Evolutionary conservation across 2,329 filamentous ascomycete species (phyloP), one percentile per base, ranked within the genome.

Genomic region (Fusarium equiseti): DNA sequence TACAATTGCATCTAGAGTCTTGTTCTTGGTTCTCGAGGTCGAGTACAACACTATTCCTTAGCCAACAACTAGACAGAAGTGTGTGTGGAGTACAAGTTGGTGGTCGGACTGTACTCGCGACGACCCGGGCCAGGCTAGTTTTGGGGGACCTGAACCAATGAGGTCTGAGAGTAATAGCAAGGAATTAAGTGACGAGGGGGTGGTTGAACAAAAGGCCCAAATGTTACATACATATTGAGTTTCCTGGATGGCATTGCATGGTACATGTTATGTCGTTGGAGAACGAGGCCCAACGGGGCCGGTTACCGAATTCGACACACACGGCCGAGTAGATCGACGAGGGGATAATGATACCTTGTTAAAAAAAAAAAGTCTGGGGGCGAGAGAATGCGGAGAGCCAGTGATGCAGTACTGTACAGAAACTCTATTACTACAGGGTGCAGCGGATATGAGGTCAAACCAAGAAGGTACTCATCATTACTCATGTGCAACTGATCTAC

Each of bases 301-400:
- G 43, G 53, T 58, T 74, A 65, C 73, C 73, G 59, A 22, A 73
- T 74, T 75, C 22, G 73, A 66, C 24, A 63, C 73, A 73, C 73
- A 75, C 68, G 43, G 27, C 73, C 73, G 73, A 75, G 54, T 56
- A 53, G 72, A 70, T 73, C 71, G 71, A 73, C 71, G 66, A 59
- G 62, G 62, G 43, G 32, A 26, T 12, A 24, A 45, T 11, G 31
- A 38, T 31, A 31, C 29, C 27, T 12, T 6, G 29, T 13, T 12
- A 22, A 35, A 58, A 29, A 20, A 20, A 20, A 29, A 29, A 65
- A 65, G 57, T 58, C 66, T 46, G 66, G 66, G 62, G 46, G 68
- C 40, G 50, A 52, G 53, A 27, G 44, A 29, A 69, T 68, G 51
- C 46, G 71, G 65, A 44, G 63, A 67, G 51, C 22, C 20, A 18